Conservation (phyloP, 768 basidiomycete species). For the Lentinula raphanica region DNA sequence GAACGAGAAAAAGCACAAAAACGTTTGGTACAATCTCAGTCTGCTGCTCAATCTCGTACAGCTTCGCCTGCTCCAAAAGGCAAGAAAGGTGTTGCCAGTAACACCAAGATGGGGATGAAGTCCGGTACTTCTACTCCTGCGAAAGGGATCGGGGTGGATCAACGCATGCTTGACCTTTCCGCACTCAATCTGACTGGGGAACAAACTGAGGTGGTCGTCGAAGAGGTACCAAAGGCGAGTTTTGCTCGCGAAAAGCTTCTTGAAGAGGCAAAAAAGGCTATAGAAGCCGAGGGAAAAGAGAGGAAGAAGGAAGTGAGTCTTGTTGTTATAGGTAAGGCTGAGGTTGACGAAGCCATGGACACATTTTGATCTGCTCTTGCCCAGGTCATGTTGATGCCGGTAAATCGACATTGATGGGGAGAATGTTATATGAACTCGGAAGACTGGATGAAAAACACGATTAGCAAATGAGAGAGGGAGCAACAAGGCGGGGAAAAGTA, state of each 20-base stretch:
- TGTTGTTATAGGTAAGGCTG: constrained; percentile 79
- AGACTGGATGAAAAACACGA: constrained; percentile 80
- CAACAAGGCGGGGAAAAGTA: constrained; percentile 84
- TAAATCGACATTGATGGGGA: constrained; percentile 96
- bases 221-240: constrained; percentile 58
- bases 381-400: constrained; percentile 98
- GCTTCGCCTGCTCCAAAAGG: constrained; percentile 30
- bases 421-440: constrained; percentile 89
- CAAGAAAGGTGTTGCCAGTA: constrained; percentile 5
- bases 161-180: constrained; percentile 65
- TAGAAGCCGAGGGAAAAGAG: constrained; percentile 42
- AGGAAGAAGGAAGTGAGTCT: constrained; percentile 74
- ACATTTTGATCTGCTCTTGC: neutral
- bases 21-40: constrained; percentile 27
- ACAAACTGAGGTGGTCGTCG: constrained; percentile 29
- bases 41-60: constrained; percentile 41
- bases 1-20: constrained; percentile 76
- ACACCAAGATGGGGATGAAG: constrained; percentile 34
- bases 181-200: constrained; percentile 61
- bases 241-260: constrained; percentile 78
- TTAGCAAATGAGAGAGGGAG: constrained; percentile 86
- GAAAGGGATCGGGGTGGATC: constrained; percentile 34
- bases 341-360: neutral
- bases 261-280: constrained; percentile 62
- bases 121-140: constrained; percentile 41